These are phyloP conservation scores for Hemileccinum impolitum DNA, from an alignment of 768 basidiomycete genomes.

Conservation along the genomic window DNA sequence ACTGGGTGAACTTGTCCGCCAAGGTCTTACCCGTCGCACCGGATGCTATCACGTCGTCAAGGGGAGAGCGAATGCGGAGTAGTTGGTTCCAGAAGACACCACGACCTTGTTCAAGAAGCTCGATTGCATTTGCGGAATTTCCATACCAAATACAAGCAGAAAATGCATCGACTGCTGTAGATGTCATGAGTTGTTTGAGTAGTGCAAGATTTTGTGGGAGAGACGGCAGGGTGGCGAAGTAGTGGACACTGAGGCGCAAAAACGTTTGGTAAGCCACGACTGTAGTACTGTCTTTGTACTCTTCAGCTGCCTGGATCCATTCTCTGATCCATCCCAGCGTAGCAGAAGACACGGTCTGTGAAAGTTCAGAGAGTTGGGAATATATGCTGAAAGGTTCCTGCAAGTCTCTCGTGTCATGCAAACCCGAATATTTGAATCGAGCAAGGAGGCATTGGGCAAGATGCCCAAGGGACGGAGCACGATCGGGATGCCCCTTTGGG, in stretches of 20 bases:
- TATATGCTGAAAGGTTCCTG: background rate
- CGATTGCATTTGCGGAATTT: constrained; percentile 17
- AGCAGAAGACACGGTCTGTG: background rate
- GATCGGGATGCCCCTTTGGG: background rate
- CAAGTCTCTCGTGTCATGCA: background rate
- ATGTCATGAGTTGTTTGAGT: background rate
- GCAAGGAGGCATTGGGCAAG: background rate
- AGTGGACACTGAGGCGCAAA: background rate
- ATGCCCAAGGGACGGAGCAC: background rate
- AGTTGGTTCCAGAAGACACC: constrained; percentile 21
- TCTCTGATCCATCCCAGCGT: background rate
- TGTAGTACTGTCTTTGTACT: background rate
- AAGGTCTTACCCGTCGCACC: background rate
- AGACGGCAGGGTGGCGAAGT: background rate
- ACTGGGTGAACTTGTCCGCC: background rate
- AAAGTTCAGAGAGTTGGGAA: background rate
- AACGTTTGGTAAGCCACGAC: background rate
- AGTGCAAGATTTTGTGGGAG: background rate
- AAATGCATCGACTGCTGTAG: constrained; percentile 6
- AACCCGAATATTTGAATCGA: background rate
- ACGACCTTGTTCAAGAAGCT: constrained; percentile 31
- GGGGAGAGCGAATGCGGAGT: constrained; percentile 14
- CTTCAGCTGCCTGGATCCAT: background rate
- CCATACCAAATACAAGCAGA: constrained; percentile 13
- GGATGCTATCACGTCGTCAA: constrained; percentile 1